Base-by-base conservation (phyloP, 306 rosid species). In the Nissolia schottii region DNA sequence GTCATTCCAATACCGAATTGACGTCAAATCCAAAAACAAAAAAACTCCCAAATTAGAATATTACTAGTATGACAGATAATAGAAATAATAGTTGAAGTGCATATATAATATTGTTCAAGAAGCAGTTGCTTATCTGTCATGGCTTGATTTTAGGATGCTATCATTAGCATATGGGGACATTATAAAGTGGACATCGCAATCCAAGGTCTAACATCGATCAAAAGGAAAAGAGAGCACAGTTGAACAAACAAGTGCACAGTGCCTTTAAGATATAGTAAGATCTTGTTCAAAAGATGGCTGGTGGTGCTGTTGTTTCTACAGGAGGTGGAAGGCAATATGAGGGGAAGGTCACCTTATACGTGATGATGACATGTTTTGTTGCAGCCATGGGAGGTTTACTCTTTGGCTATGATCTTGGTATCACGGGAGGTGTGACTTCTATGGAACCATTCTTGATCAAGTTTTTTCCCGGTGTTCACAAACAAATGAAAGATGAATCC, bases 341-440 rank as follows among this genome's bases (percentile, higher is more conserved):
- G 1, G 79, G 83, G 7, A 79, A 73, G 18, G 41, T 79, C 3
- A 79, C 79, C 15, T 0, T n/a, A 32, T 79, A 32, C 11, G 83
- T 79, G 16, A 2, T 79, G 13, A 8, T 74, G 1, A 79, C 83
- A 12, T 79, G 76, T 18, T 29, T 79, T 8, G 79, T 79, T 25
- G 83, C 79, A 0, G 79, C 83, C 12, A 79, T 74, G 72, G 79
- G 83, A 60, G 83, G 76, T 50, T 43, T 74, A 5, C 72, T 79
- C 8, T 79, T 74, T 38, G 83, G 76, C 20, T 74, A 79, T 32
- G 83, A 79, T 62, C 74, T 79, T 45, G 83, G 79, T 3, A 79
- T 74, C 0, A 74, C 76, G 3, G 34, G 78, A 67, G 76, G 79
- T 32, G 78, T 75, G 2, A 80, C 81, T 27, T 63, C 78, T 9